Conservation (phyloP, 306 rosid species). For the Sicyos edulis region DNA sequence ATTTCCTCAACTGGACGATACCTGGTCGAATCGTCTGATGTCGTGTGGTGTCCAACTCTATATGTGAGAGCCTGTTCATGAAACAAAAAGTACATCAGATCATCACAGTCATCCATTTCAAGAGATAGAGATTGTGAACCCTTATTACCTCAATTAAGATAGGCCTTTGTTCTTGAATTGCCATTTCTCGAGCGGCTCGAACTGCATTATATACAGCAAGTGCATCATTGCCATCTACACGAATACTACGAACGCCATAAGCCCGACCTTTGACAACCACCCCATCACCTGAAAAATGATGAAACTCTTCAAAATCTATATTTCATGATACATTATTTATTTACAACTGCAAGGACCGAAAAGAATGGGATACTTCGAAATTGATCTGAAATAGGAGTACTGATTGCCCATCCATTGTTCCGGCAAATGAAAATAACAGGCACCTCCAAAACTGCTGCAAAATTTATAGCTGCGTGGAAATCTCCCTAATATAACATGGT, state of each 20-base stretch:
- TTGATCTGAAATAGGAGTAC: slow-evolving; percentile 90
- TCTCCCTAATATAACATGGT: slow-evolving; percentile 58
- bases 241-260: slow-evolving; percentile 76
- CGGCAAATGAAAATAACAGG: slow-evolving; percentile 91
- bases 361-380: slow-evolving; percentile 57
- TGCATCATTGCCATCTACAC: slow-evolving; percentile 90
- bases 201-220: slow-evolving; percentile 75
- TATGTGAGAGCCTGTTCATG: slow-evolving; percentile 70
- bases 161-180: slow-evolving; percentile 65
- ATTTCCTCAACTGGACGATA: slow-evolving; percentile 71
- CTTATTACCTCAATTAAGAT: slow-evolving; percentile 69
- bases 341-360: slow-evolving; percentile 17
- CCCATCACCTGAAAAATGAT: slow-evolving; percentile 66
- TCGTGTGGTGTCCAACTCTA: slow-evolving; percentile 90
- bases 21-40: slow-evolving; percentile 96
- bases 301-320: slow-evolving; percentile 17
- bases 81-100: slow-evolving; percentile 7
- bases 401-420: slow-evolving; percentile 99
- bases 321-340: not conserved
- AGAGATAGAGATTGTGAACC: not conserved
- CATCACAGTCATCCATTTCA: not conserved
- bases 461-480: slow-evolving; percentile 88
- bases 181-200: slow-evolving; percentile 74
- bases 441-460: slow-evolving; percentile 85
- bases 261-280: slow-evolving; percentile 72